Percentiles rank a stretch among this genome's conserved stretches.
These are phyloP conservation scores for Dioscorea zingiberensis DNA, from an alignment of 106 monocot species.

Conservation along the genomic window DNA sequence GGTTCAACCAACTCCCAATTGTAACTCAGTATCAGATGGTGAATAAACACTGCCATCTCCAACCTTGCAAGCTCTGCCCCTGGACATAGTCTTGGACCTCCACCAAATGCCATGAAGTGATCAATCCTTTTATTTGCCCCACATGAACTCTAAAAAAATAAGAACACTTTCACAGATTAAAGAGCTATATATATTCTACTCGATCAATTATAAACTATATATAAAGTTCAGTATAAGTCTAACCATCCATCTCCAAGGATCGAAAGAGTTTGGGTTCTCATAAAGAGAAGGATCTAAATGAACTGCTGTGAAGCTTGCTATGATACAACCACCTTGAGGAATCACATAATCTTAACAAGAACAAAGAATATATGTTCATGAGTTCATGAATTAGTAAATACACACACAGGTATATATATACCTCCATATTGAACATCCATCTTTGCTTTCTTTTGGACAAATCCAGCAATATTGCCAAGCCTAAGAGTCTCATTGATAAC, in stretches of 20 bases:
- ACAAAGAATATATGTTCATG: too few relatives aligned
- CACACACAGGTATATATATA: too few relatives aligned
- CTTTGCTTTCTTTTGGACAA: background rate
- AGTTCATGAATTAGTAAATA: too few relatives aligned
- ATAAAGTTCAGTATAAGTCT: too few relatives aligned
- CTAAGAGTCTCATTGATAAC: slow-evolving; percentile 1
- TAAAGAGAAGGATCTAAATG: slow-evolving; percentile 1
- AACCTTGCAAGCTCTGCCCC: background rate
- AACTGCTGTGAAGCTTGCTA: background rate
- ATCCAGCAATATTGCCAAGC: background rate
- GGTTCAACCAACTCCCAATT: background rate
- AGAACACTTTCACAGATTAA: background rate
- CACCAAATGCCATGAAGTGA: background rate
- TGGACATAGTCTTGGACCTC: background rate
- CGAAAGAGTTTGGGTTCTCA: background rate
- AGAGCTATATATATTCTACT: too few relatives aligned
- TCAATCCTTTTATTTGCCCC: background rate
- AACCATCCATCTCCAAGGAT: slow-evolving; percentile 4
- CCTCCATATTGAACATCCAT: background rate
- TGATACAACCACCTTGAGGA: background rate
- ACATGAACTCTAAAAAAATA: background rate
- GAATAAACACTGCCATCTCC: background rate
- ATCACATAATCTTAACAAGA: slow-evolving; percentile 1
- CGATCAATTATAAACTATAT: too few relatives aligned
- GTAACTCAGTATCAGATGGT: background rate